Evolutionary conservation across 2,329 filamentous ascomycete genomes (phyloP).

Genomic region (Fusarium sp.): DNA sequence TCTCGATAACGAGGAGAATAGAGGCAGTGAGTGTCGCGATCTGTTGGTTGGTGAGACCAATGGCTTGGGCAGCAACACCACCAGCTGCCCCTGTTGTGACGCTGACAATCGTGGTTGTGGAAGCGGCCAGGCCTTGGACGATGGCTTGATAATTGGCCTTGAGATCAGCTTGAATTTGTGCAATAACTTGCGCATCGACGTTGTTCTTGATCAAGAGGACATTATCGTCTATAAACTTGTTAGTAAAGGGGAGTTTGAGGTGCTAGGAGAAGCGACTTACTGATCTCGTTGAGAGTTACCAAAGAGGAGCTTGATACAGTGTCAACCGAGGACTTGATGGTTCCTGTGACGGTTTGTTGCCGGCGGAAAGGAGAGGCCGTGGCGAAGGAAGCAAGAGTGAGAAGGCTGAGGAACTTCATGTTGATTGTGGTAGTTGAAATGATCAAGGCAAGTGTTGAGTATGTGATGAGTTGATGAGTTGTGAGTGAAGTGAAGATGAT

Average conservation of each 20-base stretch:
- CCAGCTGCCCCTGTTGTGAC: constrained; percentile 25
- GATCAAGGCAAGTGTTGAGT: neutral
- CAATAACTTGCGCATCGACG: neutral
- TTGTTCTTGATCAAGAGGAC: neutral
- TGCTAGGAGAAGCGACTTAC: neutral
- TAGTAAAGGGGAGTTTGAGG: fast-evolving
- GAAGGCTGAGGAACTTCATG: constrained; percentile 32
- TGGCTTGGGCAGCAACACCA: neutral
- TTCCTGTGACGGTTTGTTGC: constrained; percentile 16
- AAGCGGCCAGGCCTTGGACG: neutral
- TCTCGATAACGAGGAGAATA: neutral
- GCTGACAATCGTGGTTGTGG: neutral
- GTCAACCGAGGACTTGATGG: neutral
- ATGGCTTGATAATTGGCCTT: constrained; percentile 10
- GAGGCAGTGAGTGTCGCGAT: neutral
- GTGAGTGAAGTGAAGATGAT: neutral
- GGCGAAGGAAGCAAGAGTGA: constrained; percentile 22
- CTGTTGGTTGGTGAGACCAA: neutral
- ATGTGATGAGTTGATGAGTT: neutral
- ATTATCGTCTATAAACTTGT: neutral
- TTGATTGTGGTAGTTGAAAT: neutral
- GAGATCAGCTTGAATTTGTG: neutral
- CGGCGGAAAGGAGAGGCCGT: constrained; percentile 14
- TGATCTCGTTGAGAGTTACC: neutral
- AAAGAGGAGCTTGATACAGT: neutral